Percentiles rank a stretch among this genome's conserved stretches.
phyloP scores from a whole-genome alignment of 257 asterid genomes.

The Rauvolfia tetraphylla region DNA sequence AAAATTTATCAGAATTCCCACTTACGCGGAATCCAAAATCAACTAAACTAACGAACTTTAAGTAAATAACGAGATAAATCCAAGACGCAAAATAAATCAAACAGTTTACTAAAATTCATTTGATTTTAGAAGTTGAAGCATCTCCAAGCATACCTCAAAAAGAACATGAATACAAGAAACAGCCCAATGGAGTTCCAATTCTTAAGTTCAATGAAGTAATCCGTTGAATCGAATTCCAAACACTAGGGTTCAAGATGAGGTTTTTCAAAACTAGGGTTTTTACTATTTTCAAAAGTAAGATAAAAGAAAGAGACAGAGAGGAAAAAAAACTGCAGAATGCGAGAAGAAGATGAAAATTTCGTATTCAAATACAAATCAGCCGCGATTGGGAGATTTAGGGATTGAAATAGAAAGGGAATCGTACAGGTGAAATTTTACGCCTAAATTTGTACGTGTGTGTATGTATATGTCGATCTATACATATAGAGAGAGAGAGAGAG shows the following conservation, averaged over 20 bases:
- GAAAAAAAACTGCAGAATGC: slow-evolving; percentile 3
- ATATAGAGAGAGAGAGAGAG: slow-evolving; percentile 44
- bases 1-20: not conserved
- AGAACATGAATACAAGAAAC: not conserved
- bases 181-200: slow-evolving; percentile 20
- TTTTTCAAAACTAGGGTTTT: slow-evolving; percentile 42
- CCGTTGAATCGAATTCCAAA: slow-evolving; percentile 9
- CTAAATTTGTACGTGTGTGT: slow-evolving; percentile 20
- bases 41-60: not conserved
- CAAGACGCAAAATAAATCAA: not conserved
- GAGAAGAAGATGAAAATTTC: not conserved
- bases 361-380: slow-evolving; percentile 9
- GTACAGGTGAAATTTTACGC: slow-evolving; percentile 36
- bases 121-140: not conserved
- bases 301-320: not conserved
- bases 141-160: slow-evolving; percentile 15
- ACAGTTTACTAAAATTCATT: not conserved
- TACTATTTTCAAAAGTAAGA: slow-evolving; percentile 4
- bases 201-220: slow-evolving; percentile 11
- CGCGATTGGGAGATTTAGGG: slow-evolving; percentile 28
- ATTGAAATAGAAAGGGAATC: slow-evolving; percentile 33
- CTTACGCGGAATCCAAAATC: not conserved
- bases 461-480: slow-evolving; percentile 43
- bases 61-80: not conserved
- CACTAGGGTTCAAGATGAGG: slow-evolving; percentile 28